Percentiles rank a stretch among this genome's conserved stretches.
Conservation (phyloP, 2,329 filamentous ascomycete species). For the Paramyrothecium roridum region DNA sequence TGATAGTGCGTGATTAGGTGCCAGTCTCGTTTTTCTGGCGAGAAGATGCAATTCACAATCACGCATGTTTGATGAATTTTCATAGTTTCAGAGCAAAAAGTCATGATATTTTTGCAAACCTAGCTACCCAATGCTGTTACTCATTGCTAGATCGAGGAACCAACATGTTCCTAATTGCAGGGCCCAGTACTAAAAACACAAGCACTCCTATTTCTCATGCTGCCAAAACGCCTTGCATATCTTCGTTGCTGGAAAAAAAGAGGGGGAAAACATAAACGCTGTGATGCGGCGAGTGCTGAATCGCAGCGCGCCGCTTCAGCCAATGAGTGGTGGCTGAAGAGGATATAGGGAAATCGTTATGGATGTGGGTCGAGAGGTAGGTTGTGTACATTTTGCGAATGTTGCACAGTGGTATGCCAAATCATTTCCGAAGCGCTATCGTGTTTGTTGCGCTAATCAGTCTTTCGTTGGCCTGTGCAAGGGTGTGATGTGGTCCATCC, state of each 20-base stretch:
- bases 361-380: neutral
- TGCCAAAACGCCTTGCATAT: slow-evolving; percentile 11
- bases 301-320: neutral
- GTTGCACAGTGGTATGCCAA: too few relatives aligned
- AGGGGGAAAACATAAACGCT: neutral
- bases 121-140: neutral
- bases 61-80: too few relatives aligned
- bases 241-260: neutral
- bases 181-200: neutral
- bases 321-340: neutral
- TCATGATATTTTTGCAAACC: neutral
- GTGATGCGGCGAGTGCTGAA: neutral
- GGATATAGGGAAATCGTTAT: neutral
- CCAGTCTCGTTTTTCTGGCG: too few relatives aligned
- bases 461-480: neutral
- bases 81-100: too few relatives aligned
- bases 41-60: too few relatives aligned
- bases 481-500: neutral
- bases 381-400: neutral
- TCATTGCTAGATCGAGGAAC: neutral
- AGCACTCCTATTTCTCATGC: neutral
- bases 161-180: neutral
- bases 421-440: neutral
- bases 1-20: too few relatives aligned
- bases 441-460: neutral